Evolutionary conservation across 2,329 filamentous ascomycete species (phyloP).

Genomic region (Dothistroma pini): DNA sequence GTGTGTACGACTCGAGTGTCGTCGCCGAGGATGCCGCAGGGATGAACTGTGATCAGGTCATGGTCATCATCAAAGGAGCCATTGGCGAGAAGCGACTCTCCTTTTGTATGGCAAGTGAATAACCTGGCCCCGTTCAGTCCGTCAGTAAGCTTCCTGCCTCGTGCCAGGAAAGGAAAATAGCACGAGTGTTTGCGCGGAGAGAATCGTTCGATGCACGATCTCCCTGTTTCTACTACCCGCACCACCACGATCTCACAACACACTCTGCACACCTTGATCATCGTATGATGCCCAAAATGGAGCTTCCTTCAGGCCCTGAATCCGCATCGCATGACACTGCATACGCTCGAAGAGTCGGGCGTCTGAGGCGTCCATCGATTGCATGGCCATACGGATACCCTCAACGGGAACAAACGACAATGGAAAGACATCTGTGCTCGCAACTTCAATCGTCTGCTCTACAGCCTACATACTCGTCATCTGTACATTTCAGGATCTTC

Average conservation of each 20-base stretch:
- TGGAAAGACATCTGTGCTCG: not conserved
- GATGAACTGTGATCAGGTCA: not conserved
- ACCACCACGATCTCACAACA: not conserved
- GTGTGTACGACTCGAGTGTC: not conserved
- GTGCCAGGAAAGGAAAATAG: not conserved
- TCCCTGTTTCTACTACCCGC: not conserved
- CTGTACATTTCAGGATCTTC: not conserved
- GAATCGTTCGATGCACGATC: not conserved
- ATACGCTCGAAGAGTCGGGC: too few relatives aligned
- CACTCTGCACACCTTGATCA: not conserved
- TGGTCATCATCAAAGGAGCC: not conserved
- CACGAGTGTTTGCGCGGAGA: not conserved
- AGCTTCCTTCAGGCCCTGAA: not conserved
- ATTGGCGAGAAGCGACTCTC: not conserved
- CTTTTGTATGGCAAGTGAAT: not conserved
- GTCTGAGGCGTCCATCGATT: too few relatives aligned
- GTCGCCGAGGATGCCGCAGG: slow-evolving; percentile 5
- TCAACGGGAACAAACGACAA: too few relatives aligned
- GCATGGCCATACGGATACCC: too few relatives aligned
- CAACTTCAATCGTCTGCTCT: not conserved
- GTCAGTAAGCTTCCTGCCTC: not conserved
- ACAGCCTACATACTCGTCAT: not conserved
- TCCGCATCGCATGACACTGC: not conserved
- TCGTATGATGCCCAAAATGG: not conserved
- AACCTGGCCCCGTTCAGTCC: not conserved